phyloP scores from a whole-genome alignment of 805 yeast species.

The Kockiozyma suomiensis region DNA sequence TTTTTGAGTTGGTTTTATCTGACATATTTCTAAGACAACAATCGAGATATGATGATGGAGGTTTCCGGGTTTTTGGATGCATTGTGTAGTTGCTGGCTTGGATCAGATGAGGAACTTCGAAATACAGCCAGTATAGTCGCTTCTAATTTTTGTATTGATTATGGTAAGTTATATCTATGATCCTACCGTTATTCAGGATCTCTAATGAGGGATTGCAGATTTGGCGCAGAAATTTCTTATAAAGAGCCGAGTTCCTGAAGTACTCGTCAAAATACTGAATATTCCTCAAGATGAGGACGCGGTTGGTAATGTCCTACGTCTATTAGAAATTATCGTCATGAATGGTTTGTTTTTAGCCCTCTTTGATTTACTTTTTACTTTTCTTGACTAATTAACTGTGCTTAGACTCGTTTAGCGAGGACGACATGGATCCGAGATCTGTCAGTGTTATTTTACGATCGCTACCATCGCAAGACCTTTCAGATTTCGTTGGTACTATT shows the following conservation, averaged over 20 bases:
- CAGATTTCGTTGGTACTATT: constrained; percentile 1
- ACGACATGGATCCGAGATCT: neutral
- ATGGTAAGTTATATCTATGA: neutral
- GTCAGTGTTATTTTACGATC: neutral
- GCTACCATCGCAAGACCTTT: neutral
- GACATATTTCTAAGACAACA: neutral
- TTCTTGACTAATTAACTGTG: neutral
- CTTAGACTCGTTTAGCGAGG: constrained; percentile 3
- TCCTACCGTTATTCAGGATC: neutral
- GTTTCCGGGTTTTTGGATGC: neutral
- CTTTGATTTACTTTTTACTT: neutral
- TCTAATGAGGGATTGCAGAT: neutral
- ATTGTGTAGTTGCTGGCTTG: neutral
- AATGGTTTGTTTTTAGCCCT: constrained; percentile 4
- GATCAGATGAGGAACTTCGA: constrained; percentile 1
- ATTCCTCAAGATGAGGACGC: neutral
- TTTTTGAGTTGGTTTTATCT: no score
- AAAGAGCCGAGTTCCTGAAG: neutral
- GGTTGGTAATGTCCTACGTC: neutral
- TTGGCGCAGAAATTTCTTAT: constrained; percentile 7
- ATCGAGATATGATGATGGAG: neutral
- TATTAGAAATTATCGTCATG: constrained; percentile 6
- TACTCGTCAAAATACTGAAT: neutral
- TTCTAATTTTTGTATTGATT: constrained; percentile 18
- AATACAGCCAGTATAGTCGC: constrained; percentile 10